Evolutionary conservation across 805 yeast genomes (phyloP).

Genomic region (Lipomyces oligophaga): DNA sequence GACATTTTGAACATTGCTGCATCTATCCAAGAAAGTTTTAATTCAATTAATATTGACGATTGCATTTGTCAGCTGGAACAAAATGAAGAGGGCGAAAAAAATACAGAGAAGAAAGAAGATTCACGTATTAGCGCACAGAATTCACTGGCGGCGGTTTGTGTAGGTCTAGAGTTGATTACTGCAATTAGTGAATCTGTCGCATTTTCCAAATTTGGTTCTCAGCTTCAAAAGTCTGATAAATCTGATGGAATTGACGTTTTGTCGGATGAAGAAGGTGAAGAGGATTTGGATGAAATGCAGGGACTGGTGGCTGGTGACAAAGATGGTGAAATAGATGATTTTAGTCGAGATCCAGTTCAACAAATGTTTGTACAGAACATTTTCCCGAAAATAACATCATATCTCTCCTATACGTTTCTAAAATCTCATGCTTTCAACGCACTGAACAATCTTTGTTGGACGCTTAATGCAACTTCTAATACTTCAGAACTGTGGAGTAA

Average conservation of each 20-base stretch:
- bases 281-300: conserved; percentile 23
- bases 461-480: conserved; percentile 40
- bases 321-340: conserved; percentile 8
- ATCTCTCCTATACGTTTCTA: conserved; percentile 46
- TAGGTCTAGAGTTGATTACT: conserved; percentile 70
- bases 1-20: conserved; percentile 12
- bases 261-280: conserved; percentile 11
- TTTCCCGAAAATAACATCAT: conserved; percentile 24
- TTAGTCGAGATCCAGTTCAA: neutral
- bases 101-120: conserved; percentile 2
- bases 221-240: neutral
- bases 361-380: conserved; percentile 8
- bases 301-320: conserved; percentile 18
- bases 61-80: too few relatives aligned
- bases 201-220: neutral
- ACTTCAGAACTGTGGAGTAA: conserved; percentile 42
- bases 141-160: conserved; percentile 61
- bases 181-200: conserved; percentile 62
- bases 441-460: conserved; percentile 70
- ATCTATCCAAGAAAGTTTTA: conserved; percentile 1
- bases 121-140: conserved; percentile 42
- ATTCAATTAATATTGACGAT: conserved; percentile 3
- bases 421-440: conserved; percentile 57
- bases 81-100: conserved; percentile 4
- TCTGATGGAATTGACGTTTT: conserved; percentile 2